phyloP scores from a whole-genome alignment of 176 grass and related monocot species.

The Stipa capillata region DNA sequence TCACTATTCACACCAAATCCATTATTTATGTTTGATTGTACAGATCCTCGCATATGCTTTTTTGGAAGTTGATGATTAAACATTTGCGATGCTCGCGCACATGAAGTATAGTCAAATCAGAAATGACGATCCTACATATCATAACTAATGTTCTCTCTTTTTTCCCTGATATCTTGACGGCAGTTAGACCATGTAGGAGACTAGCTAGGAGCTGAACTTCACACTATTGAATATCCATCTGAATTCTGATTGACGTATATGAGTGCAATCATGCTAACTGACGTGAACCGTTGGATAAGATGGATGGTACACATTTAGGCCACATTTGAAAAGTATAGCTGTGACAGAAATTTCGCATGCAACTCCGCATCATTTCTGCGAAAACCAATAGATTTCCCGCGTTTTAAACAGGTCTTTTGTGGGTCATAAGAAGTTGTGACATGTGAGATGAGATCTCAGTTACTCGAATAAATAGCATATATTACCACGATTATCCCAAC shows the following conservation, averaged over 20 bases:
- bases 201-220: too few relatives aligned
- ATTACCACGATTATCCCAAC: constrained; percentile 8
- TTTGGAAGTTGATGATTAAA: too few relatives aligned
- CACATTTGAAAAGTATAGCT: neutral
- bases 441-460: too few relatives aligned
- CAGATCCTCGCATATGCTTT: neutral
- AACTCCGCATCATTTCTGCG: neutral
- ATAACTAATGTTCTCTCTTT: too few relatives aligned
- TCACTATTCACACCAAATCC: neutral
- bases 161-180: neutral
- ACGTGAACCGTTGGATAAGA: neutral
- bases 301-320: too few relatives aligned
- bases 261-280: neutral
- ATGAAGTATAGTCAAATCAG: neutral
- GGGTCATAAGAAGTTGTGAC: neutral
- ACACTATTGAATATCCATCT: neutral
- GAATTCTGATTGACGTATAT: neutral
- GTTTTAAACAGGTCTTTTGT: neutral
- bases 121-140: too few relatives aligned
- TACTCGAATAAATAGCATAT: constrained; percentile 19
- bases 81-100: neutral
- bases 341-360: neutral
- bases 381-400: neutral
- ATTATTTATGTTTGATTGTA: neutral
- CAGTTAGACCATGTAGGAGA: neutral